phyloP scores from a whole-genome alignment of 768 basidiomycete species.

The Tricholoma terreum region DNA sequence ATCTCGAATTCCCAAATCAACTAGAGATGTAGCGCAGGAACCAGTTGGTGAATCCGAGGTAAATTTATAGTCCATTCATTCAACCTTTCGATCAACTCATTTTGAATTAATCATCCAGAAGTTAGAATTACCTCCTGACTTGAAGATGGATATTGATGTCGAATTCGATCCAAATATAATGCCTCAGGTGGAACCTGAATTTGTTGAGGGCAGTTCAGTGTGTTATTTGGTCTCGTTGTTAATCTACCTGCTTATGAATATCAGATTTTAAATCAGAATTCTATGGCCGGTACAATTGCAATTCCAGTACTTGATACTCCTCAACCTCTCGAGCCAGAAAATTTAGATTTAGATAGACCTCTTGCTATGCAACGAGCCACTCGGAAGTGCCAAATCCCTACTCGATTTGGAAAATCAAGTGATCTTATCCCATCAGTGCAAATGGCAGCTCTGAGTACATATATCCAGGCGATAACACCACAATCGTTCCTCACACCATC shows the following conservation, averaged over 20 bases:
- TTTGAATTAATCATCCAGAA: neutral
- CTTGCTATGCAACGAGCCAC: neutral
- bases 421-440: neutral
- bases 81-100: neutral
- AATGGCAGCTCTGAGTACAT: neutral
- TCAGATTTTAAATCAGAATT: neutral
- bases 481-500: neutral
- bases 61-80: neutral
- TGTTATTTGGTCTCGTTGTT: neutral
- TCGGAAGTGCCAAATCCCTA: neutral
- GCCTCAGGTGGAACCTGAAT: neutral
- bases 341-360: neutral
- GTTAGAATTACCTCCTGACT: neutral
- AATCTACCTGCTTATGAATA: neutral
- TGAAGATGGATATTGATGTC: neutral
- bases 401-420: neutral
- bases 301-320: neutral
- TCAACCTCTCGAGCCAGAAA: neutral
- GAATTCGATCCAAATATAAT: neutral
- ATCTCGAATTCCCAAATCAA: neutral
- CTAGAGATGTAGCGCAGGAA: neutral
- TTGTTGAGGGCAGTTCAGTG: no score
- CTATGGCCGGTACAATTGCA: neutral
- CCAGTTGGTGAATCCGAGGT: neutral
- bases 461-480: neutral